These are phyloP conservation scores for Keithomyces neogunnii DNA, from an alignment of 2,329 filamentous ascomycete species.

Conservation along the genomic window DNA sequence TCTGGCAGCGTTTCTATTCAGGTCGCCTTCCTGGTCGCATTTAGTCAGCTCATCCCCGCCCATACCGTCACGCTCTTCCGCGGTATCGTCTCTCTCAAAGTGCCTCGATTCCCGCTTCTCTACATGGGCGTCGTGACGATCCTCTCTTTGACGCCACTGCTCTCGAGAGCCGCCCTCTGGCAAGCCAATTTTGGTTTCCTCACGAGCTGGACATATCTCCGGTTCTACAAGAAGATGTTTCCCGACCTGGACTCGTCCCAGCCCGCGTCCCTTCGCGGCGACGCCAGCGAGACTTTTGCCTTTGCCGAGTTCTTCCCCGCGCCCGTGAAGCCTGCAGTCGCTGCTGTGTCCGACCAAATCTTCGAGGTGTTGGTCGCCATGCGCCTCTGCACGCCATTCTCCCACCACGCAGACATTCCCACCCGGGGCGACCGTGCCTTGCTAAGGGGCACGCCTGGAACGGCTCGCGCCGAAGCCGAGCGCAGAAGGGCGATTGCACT, in stretches of 20 bases:
- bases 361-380: slow-evolving; percentile 69
- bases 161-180: slow-evolving; percentile 66
- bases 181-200: slow-evolving; percentile 76
- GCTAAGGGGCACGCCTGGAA: slow-evolving; percentile 50
- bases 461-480: slow-evolving; percentile 85
- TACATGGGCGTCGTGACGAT: slow-evolving; percentile 67
- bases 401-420: slow-evolving; percentile 62
- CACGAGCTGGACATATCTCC: slow-evolving; percentile 88
- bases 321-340: slow-evolving; percentile 68
- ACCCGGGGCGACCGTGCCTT: slow-evolving; percentile 55
- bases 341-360: slow-evolving; percentile 62
- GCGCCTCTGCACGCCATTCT: slow-evolving; percentile 77
- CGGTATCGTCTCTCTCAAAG: slow-evolving; percentile 79
- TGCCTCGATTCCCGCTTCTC: slow-evolving; percentile 63
- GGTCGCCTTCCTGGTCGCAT: slow-evolving; percentile 88
- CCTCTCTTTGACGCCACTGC: slow-evolving; percentile 46
- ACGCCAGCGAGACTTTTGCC: slow-evolving; percentile 92
- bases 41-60: slow-evolving; percentile 94
- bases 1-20: slow-evolving; percentile 85
- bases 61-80: slow-evolving; percentile 94
- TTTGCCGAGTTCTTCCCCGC: slow-evolving; percentile 95
- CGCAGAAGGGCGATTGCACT: slow-evolving; percentile 79
- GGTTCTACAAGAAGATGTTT: slow-evolving; percentile 80
- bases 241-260: slow-evolving; percentile 59
- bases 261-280: slow-evolving; percentile 62